phyloP scores from a whole-genome alignment of 2,329 filamentous ascomycete species.

The Massarina eburnea region DNA sequence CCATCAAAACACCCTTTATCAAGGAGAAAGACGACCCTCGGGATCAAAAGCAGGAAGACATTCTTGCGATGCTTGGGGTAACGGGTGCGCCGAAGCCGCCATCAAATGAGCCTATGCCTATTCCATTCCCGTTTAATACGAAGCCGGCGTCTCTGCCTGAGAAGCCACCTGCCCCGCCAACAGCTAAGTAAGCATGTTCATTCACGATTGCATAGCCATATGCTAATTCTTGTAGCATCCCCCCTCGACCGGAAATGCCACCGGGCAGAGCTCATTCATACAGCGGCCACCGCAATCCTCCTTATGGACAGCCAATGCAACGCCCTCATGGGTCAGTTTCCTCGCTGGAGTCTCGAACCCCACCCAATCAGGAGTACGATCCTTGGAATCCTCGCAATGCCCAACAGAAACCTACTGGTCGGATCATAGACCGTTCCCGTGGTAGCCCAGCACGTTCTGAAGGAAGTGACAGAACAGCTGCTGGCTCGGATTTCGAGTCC shows the following conservation, averaged over 20 bases:
- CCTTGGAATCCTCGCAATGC: slow-evolving; percentile 24
- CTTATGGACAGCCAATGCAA: slow-evolving; percentile 14
- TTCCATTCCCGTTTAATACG: slow-evolving; percentile 15
- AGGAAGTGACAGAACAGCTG: slow-evolving; percentile 36
- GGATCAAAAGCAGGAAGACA: slow-evolving; percentile 37
- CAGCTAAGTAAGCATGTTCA: slow-evolving; percentile 14
- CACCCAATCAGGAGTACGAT: slow-evolving; percentile 16
- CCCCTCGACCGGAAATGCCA: slow-evolving; percentile 12
- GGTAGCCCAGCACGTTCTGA: slow-evolving; percentile 38
- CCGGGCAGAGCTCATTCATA: slow-evolving; percentile 26
- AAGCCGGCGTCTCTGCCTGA: slow-evolving; percentile 17
- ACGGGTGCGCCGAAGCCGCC: slow-evolving; percentile 41
- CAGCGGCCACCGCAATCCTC: slow-evolving; percentile 17
- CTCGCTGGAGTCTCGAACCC: slow-evolving; percentile 27
- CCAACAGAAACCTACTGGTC: slow-evolving; percentile 16
- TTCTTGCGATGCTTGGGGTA: slow-evolving; percentile 40
- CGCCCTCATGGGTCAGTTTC: slow-evolving; percentile 32
- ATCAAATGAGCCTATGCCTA: slow-evolving; percentile 21
- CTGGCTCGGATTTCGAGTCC: slow-evolving; percentile 37
- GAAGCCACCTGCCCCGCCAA: slow-evolving; percentile 17
- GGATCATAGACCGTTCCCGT: slow-evolving; percentile 20
- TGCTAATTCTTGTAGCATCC: slow-evolving; percentile 11
- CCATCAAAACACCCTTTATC: slow-evolving; percentile 10
- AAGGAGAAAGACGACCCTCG: slow-evolving; percentile 7
- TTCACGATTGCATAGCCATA: not conserved